Percentiles rank a stretch among this genome's conserved stretches.
Conservation (phyloP, 345 rosid species). For the Euphorbia tirucalli region DNA sequence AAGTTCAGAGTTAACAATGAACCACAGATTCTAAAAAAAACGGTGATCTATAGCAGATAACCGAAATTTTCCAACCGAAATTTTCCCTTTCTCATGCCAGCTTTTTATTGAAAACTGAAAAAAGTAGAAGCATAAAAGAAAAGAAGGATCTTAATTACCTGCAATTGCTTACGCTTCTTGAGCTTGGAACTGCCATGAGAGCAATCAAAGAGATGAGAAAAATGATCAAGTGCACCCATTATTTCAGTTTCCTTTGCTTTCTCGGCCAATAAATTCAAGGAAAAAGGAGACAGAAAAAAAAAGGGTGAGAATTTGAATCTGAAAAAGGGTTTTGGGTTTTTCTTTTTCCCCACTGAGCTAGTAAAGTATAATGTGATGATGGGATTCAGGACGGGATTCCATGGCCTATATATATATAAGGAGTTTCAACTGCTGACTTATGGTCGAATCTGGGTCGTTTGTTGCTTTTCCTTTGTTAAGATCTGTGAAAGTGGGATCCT, state of each 20-base stretch:
- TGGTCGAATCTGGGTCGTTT: slow-evolving; percentile 15
- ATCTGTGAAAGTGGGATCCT: not conserved
- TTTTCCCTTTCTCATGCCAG: not conserved
- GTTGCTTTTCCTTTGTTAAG: not conserved
- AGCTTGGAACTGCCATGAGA: slow-evolving; percentile 48
- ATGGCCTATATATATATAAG: slow-evolving; percentile 3
- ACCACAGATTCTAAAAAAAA: too few species aligned
- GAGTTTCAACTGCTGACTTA: not conserved
- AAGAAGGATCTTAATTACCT: slow-evolving; percentile 49
- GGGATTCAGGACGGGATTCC: too few species aligned
- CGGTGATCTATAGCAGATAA: not conserved
- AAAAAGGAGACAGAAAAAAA: not conserved
- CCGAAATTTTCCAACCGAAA: too few species aligned
- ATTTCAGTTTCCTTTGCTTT: not conserved
- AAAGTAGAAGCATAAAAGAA: not conserved
- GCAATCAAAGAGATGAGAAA: slow-evolving; percentile 74
- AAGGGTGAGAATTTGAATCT: not conserved
- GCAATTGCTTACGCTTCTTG: slow-evolving; percentile 70
- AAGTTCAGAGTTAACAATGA: not conserved
- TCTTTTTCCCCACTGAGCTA: too few species aligned
- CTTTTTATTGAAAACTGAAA: not conserved
- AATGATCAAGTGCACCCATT: slow-evolving; percentile 92
- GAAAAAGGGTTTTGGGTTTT: not conserved
- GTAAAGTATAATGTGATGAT: too few species aligned
- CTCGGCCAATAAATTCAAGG: not conserved